phyloP scores from a whole-genome alignment of 805 yeast genomes.

The Metschnikowia anglica region DNA sequence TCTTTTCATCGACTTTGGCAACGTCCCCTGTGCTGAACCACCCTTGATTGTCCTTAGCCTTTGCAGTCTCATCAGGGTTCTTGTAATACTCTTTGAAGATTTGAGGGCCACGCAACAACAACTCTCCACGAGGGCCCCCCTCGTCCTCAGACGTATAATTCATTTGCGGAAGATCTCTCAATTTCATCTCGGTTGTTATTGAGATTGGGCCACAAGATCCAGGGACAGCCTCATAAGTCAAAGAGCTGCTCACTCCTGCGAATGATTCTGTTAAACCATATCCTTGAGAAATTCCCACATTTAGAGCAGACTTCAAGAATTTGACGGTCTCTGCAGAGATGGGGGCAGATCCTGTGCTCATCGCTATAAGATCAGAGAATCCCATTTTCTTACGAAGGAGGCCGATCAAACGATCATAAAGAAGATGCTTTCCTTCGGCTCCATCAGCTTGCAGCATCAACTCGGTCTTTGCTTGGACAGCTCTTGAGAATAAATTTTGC shows the following conservation, averaged over 20 bases:
- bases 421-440: slow-evolving; percentile 31
- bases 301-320: slow-evolving; percentile 27
- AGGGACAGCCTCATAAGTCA: slow-evolving; percentile 22
- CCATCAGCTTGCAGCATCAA: slow-evolving; percentile 41
- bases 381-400: slow-evolving; percentile 33
- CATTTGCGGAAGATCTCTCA: slow-evolving; percentile 28
- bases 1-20: slow-evolving; percentile 46
- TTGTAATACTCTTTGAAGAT: slow-evolving; percentile 27
- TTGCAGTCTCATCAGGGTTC: slow-evolving; percentile 26
- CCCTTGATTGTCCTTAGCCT: slow-evolving; percentile 23
- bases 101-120: slow-evolving; percentile 29
- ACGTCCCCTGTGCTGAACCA: slow-evolving; percentile 40
- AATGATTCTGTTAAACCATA: slow-evolving; percentile 37
- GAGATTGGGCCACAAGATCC: slow-evolving; percentile 27
- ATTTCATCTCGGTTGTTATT: slow-evolving; percentile 21
- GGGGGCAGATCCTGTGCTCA: slow-evolving; percentile 31
- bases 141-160: slow-evolving; percentile 23
- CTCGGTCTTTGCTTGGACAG: slow-evolving; percentile 30
- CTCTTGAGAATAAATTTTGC: slow-evolving; percentile 29
- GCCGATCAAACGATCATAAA: slow-evolving; percentile 36
- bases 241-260: slow-evolving; percentile 24
- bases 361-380: slow-evolving; percentile 27
- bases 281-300: slow-evolving; percentile 31
- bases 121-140: slow-evolving; percentile 31
- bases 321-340: slow-evolving; percentile 22